Evolutionary conservation across 495 filamentous ascomycete genomes (phyloP), one percentile per base, ranked within the genome.

Genomic region (Pyrenopolyporus hunteri): DNA sequence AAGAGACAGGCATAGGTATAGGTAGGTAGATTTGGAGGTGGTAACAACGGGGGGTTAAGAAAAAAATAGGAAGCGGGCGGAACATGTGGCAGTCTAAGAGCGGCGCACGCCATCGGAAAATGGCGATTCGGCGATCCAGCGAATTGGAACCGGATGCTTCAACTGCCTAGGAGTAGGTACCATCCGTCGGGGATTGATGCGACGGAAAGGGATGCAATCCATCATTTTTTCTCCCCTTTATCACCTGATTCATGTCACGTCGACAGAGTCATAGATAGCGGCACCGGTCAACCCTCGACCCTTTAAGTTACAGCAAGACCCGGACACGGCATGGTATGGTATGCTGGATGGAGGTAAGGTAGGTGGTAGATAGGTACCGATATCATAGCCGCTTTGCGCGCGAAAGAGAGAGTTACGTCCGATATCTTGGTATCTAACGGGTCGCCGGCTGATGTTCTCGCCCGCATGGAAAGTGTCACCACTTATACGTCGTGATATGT

Each of bases 81-180:
- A n/a, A 65, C 62, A 65, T 65, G 62, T 65, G 62, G 62, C 62
- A 65, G 50, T 57, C 62, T 47, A 33, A 65, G 44, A 65, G 51
- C n/a, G n/a, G n/a, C n/a, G 31, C 46, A 31, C 59, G 36, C 4
- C 20, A n/a, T 50, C 19, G 31, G 5, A 23, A 45, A 29, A 20
- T 8, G 25, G 25, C n/a, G n/a, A n/a, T n/a, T n/a, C n/a, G n/a
- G n/a, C n/a, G n/a, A 11, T 19, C 26, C 49, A 37, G 44, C 61
- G 55, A 59, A 64, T n/a, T 64, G 49, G 55, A 40, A 59, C 42
- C 17, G 4, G 35, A 31, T 33, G 37, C 33, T 57, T 23, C 44
- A 59, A 54, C 37, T 26, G 22, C 42, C 48, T 56, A 59, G 9
- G 26, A 4, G 54, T 54, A 58, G 56, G 36, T 28, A 23, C 49